phyloP scores from a whole-genome alignment of 257 asterid species.

The Asclepias syriaca region DNA sequence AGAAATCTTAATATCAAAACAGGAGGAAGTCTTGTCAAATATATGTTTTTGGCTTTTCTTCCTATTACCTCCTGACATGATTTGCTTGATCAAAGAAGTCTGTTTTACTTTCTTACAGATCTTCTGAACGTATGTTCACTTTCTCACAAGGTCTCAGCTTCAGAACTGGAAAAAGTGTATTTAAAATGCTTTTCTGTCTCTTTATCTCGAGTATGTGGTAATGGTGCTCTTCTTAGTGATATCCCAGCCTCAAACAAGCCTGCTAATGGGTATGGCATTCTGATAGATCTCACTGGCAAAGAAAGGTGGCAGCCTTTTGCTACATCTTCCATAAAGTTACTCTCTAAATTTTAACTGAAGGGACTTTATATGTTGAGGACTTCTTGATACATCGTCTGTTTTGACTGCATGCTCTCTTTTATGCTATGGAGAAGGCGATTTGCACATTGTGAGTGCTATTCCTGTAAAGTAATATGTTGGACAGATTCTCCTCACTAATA shows the following conservation, averaged over 20 bases:
- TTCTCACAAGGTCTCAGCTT: conserved; percentile 27
- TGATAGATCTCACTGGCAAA: conserved; percentile 61
- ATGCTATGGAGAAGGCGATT: conserved; percentile 69
- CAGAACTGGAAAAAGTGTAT: conserved; percentile 37
- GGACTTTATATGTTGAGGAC: conserved; percentile 85
- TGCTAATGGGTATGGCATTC: conserved; percentile 51
- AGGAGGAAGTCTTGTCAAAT: background rate
- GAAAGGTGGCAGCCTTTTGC: conserved; percentile 76
- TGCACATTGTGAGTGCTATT: conserved; percentile 69
- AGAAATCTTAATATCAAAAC: background rate
- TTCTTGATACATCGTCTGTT: conserved; percentile 59
- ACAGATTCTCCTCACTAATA: background rate
- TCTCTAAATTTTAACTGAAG: conserved; percentile 77
- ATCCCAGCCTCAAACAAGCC: conserved; percentile 54
- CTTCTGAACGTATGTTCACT: conserved; percentile 43
- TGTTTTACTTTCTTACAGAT: conserved; percentile 34
- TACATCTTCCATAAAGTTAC: conserved; percentile 69
- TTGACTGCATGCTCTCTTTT: conserved; percentile 67
- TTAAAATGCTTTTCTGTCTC: conserved; percentile 55
- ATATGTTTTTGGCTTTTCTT: background rate
- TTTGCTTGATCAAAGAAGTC: conserved; percentile 6
- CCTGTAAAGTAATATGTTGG: conserved; percentile 8
- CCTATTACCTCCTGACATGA: background rate
- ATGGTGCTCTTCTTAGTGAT: conserved; percentile 46
- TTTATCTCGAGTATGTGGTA: conserved; percentile 43